These are phyloP conservation scores for Geotrichum fermentans DNA, from an alignment of 1,139 yeast species.

Conservation along the genomic window DNA sequence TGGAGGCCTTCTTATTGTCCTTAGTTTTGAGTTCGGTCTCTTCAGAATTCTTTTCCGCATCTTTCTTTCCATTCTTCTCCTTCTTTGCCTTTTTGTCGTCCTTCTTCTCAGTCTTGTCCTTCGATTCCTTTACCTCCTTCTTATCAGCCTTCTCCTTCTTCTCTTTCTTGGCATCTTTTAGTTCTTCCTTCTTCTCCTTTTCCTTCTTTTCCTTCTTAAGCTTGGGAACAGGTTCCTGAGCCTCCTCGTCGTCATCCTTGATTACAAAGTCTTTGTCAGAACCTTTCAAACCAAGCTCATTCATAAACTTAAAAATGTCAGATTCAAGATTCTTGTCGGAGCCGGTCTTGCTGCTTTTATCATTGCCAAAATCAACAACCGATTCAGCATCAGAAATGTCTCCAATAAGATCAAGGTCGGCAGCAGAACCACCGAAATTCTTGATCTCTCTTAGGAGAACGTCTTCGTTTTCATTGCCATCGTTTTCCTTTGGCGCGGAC, in stretches of 20 bases:
- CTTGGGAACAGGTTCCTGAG: conserved; percentile 36
- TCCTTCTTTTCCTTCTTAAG: conserved; percentile 36
- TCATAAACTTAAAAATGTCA: conserved; percentile 58
- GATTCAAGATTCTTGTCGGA: conserved; percentile 45
- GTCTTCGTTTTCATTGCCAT: conserved; percentile 28
- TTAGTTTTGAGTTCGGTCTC: conserved; percentile 17
- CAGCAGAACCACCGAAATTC: conserved; percentile 17
- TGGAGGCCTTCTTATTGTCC: conserved; percentile 20
- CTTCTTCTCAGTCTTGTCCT: conserved; percentile 23
- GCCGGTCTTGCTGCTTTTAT: conserved; percentile 27
- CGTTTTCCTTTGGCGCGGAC: conserved; percentile 13
- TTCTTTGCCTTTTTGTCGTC: conserved; percentile 24
- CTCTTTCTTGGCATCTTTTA: conserved; percentile 28
- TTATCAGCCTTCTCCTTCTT: conserved; percentile 25
- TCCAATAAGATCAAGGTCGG: conserved; percentile 31
- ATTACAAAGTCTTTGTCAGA: conserved; percentile 1
- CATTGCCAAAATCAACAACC: conserved; percentile 56
- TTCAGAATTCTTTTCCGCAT: conserved; percentile 11
- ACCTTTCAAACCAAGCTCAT: conserved; percentile 51
- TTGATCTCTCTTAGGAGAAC: conserved; percentile 16
- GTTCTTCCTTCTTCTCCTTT: conserved; percentile 36
- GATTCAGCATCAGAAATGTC: conserved; percentile 52
- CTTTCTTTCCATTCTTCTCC: conserved; percentile 16
- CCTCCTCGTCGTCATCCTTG: conserved; percentile 33
- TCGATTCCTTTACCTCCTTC: conserved; percentile 27